Base-by-base conservation (phyloP, 169 alveolate species). In the Plasmodium adleri region DNA sequence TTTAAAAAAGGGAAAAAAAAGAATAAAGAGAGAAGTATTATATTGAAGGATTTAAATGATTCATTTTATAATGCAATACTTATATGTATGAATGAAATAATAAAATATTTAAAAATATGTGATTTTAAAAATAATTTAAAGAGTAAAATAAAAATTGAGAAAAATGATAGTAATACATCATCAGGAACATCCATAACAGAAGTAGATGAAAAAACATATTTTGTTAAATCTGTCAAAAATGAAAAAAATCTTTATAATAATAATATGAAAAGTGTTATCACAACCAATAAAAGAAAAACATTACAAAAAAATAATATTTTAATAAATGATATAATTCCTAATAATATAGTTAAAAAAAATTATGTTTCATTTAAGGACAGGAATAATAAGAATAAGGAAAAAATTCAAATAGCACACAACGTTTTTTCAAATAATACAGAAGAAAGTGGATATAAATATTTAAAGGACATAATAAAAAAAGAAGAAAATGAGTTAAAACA, bases 41-140 rank as follows among this genome's bases (percentile, higher is more conserved):
- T 80, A 47, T 20, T 80, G 67, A 80, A 50, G 59, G 90, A 75
- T 32, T 60, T 80, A 20, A 80, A 68, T 28, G 90, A 68, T 56
- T 68, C 56, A 60, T 80, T 80, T 72, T 80, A 54, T 67, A 80
- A 80, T 28, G 80, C 90, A 32, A 80, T 80, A 68, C 59, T 80
- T 49, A 62, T 80, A 10, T 80, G 90, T 80, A 68, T 80, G 90
- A 56, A 80, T 49, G 90, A 80, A 67, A 80, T 70, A 58, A 72
- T 63, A 52, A 28, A 22, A 20, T 80, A 80, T 45, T 68, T 80
- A 39, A 80, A 68, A 54, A 47, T 68, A 54, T 20, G 13, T 62
- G 70, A 80, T 32, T 68, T 26, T 10, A 28, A 68, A 60, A 22
- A 32, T 15, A 59, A 12, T 22, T 12, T 59, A 63, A 9, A 47